Percentiles rank a stretch among this genome's conserved stretches.
Evolutionary conservation across 2,329 filamentous ascomycete species (phyloP).

Genomic region (Clonostachys solani): DNA sequence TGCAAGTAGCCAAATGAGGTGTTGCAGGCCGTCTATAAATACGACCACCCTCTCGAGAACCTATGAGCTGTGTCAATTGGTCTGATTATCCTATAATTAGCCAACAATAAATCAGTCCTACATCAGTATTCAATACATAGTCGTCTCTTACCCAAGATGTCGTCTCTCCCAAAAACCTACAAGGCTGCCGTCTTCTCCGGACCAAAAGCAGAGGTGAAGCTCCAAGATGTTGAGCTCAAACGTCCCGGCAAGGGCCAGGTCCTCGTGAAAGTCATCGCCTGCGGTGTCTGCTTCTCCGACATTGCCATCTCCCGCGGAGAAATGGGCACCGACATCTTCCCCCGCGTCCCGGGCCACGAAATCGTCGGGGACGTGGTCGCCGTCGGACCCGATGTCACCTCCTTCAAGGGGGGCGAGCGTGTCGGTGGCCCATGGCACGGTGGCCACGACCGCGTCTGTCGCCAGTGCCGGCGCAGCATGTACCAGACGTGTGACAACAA

Average conservation of each 20-base stretch:
- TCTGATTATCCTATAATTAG: no score
- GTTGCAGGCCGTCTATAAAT: no score
- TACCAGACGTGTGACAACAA: constrained; percentile 67
- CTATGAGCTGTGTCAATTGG: no score
- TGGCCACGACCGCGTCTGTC: constrained; percentile 59
- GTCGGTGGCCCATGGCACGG: constrained; percentile 48
- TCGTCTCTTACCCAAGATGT: constrained; percentile 6
- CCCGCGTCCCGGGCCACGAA: constrained; percentile 67
- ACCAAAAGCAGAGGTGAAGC: constrained; percentile 42
- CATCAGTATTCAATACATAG: no score
- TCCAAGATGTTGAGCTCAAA: constrained; percentile 57
- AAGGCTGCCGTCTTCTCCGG: constrained; percentile 60
- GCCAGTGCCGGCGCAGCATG: constrained; percentile 54
- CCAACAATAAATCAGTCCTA: no score
- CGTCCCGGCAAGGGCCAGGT: constrained; percentile 53
- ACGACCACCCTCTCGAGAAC: no score
- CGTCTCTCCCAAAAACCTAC: constrained; percentile 58
- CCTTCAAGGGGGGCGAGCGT: constrained; percentile 59
- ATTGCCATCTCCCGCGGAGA: constrained; percentile 36
- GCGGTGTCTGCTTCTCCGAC: constrained; percentile 69
- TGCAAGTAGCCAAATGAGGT: no score
- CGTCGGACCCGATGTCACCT: constrained; percentile 50
- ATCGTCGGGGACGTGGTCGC: constrained; percentile 63
- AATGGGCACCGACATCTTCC: constrained; percentile 50
- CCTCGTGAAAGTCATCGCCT: constrained; percentile 67